phyloP scores from a whole-genome alignment of 2,329 filamentous ascomycete species.

The Oidium heveae region DNA sequence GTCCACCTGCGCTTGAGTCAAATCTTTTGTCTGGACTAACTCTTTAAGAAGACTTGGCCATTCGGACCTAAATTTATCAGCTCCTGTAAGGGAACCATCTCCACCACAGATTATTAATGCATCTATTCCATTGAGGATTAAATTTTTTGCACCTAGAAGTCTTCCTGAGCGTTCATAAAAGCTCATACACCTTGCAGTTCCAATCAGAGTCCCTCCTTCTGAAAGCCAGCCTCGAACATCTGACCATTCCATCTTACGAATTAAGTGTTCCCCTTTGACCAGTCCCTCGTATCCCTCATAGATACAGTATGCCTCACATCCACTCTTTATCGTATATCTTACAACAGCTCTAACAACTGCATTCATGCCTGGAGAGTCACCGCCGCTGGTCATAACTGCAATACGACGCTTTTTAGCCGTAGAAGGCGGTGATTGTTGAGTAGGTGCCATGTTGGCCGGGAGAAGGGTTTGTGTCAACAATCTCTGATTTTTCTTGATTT shows the following conservation, averaged over 20 bases:
- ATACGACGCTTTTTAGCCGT: constrained; percentile 19
- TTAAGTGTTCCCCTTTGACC: constrained; percentile 69
- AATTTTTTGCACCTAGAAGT: constrained; percentile 71
- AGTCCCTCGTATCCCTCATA: constrained; percentile 94
- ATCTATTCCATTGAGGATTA: constrained; percentile 80
- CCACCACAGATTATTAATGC: constrained; percentile 91
- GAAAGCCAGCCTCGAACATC: constrained; percentile 87
- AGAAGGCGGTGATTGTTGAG: constrained; percentile 8
- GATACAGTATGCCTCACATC: constrained; percentile 54
- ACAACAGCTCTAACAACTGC: constrained; percentile 52
- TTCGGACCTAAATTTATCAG: constrained; percentile 75
- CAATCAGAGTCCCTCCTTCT: constrained; percentile 85
- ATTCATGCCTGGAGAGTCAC: constrained; percentile 55
- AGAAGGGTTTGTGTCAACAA: neutral
- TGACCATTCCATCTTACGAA: constrained; percentile 71
- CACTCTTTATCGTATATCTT: constrained; percentile 68
- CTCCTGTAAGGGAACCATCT: constrained; percentile 86
- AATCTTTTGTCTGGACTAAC: constrained; percentile 47
- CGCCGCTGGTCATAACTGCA: constrained; percentile 48
- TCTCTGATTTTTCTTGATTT: no score
- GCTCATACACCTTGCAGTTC: constrained; percentile 74
- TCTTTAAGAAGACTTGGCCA: constrained; percentile 78
- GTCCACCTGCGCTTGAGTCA: constrained; percentile 43
- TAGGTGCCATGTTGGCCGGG: constrained; percentile 7
- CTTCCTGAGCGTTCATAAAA: constrained; percentile 79